A percentile compares a stretch with the other conserved stretches of the same genome.
Conservation (phyloP, 2,329 filamentous ascomycete genomes). For the Talaromyces sp. region DNA sequence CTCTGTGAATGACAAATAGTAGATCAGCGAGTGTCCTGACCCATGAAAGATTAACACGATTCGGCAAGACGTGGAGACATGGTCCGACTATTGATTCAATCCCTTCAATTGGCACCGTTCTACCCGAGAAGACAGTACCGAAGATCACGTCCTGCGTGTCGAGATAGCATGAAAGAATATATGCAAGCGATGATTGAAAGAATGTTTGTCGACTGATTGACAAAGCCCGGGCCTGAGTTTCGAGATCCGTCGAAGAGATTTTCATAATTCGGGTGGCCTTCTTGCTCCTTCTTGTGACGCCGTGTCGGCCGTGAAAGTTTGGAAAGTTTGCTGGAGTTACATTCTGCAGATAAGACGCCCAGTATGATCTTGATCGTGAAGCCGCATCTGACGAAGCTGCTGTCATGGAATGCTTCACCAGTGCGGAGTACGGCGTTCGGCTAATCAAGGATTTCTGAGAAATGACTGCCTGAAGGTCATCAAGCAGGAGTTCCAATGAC, state of each 20-base stretch:
- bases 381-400: constrained; percentile 29
- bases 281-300: constrained; percentile 27
- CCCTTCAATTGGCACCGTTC: constrained; percentile 66
- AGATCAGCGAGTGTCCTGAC: constrained; percentile 58
- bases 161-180: constrained; percentile 63
- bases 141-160: constrained; percentile 66
- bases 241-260: constrained; percentile 34
- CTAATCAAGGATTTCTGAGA: constrained; percentile 24
- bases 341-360: constrained; percentile 63
- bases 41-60: constrained; percentile 60
- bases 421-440: constrained; percentile 59
- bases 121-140: constrained; percentile 77
- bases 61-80: constrained; percentile 71
- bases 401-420: constrained; percentile 53
- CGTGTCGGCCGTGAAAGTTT: constrained; percentile 50
- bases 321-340: constrained; percentile 57
- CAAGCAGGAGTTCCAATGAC: constrained; percentile 72
- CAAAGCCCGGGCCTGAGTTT: constrained; percentile 37
- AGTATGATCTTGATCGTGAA: constrained; percentile 58
- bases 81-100: constrained; percentile 76
- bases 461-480: constrained; percentile 61
- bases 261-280: constrained; percentile 31
- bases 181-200: constrained; percentile 69
- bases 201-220: constrained; percentile 64
- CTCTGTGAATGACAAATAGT: constrained; percentile 59